Evolutionary conservation across 306 rosid genomes (phyloP).

Genomic region (Citrullus colocynthis): DNA sequence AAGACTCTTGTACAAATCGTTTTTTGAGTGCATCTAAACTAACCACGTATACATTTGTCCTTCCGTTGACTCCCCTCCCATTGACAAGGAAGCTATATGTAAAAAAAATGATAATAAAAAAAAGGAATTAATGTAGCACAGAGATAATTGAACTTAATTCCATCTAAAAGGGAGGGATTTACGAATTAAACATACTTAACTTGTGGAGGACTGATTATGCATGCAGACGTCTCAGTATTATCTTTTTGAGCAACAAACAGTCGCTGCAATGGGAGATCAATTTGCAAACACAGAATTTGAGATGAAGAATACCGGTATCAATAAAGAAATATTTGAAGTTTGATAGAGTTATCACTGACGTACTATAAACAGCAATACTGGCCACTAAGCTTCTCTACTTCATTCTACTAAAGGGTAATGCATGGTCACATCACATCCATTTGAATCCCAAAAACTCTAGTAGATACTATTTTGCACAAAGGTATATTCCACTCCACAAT

Average conservation of each 20-base stretch:
- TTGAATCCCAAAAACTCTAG: neutral
- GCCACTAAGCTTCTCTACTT: neutral
- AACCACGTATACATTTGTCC: constrained; percentile 53
- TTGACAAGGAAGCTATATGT: constrained; percentile 72
- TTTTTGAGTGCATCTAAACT: constrained; percentile 10
- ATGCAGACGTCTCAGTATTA: constrained; percentile 62
- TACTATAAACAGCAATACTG: neutral
- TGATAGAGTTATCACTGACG: neutral
- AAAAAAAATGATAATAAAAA: neutral
- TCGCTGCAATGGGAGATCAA: constrained; percentile 27
- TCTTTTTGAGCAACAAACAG: constrained; percentile 73
- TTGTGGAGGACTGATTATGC: constrained; percentile 77
- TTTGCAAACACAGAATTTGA: neutral
- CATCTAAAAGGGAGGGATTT: neutral
- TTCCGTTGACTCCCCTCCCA: constrained; percentile 56
- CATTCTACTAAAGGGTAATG: neutral
- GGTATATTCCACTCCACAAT: neutral
- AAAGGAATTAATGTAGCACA: constrained; percentile 9
- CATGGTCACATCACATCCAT: neutral
- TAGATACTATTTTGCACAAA: neutral
- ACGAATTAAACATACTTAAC: constrained; percentile 49
- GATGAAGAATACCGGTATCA: neutral
- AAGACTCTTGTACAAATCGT: neutral
- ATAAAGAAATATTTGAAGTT: neutral
- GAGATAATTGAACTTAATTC: neutral